A percentile compares a stretch with the other conserved stretches of the same genome.
Evolutionary conservation across 345 rosid genomes (phyloP).

Genomic region (Dimocarpus longan): DNA sequence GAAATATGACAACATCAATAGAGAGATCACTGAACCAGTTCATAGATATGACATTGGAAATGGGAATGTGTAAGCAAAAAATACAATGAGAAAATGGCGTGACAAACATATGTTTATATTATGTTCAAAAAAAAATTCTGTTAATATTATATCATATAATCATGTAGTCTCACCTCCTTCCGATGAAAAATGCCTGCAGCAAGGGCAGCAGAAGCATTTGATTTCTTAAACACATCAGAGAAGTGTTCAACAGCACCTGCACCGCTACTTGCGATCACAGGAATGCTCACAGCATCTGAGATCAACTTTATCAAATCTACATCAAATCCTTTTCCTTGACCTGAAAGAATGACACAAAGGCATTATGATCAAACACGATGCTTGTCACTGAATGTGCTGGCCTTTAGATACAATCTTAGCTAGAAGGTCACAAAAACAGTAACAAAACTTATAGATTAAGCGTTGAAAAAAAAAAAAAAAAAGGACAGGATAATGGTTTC

Average conservation of each 20-base stretch:
- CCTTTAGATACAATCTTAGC: not conserved
- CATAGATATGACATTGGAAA: not conserved
- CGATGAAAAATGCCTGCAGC: conserved; percentile 99
- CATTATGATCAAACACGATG: not conserved
- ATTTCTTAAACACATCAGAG: conserved; percentile 72
- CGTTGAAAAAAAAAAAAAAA: not conserved
- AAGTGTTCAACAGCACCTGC: conserved; percentile 85
- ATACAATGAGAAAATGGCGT: not conserved
- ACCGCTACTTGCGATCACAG: conserved; percentile 98
- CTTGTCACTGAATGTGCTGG: not conserved
- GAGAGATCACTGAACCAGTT: not conserved
- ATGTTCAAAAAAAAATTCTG: not conserved
- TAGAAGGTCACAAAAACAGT: not conserved
- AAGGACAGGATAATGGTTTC: not conserved
- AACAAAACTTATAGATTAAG: not conserved
- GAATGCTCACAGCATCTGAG: conserved; percentile 89
- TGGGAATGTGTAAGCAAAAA: not conserved
- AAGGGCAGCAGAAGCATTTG: conserved; percentile 94
- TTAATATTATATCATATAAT: not conserved
- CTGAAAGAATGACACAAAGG: conserved; percentile 43
- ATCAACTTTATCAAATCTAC: conserved; percentile 74
- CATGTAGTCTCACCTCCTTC: conserved; percentile 61
- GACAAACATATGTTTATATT: no score
- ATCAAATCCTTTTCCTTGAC: conserved; percentile 96
- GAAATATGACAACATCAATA: not conserved